Evolutionary conservation across 371 early-diverging fungal species (phyloP).

Genomic region (Chytridium lagenaria): DNA sequence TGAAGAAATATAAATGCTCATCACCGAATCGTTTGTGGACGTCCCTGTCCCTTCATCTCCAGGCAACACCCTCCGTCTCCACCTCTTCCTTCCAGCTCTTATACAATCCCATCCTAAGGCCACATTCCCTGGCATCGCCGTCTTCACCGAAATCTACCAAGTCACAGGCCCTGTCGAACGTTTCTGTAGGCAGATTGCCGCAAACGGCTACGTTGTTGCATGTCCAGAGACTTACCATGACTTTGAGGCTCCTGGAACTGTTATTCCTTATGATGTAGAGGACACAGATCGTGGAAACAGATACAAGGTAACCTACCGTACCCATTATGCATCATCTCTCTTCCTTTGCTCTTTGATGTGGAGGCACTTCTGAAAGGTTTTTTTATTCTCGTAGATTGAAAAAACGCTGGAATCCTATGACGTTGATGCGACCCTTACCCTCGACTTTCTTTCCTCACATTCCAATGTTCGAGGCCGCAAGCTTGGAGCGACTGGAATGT

Average conservation of each 20-base stretch:
- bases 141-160: conserved; percentile 61
- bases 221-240: conserved; percentile 65
- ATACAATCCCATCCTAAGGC: conserved; percentile 51
- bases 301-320: conserved; percentile 23
- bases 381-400: conserved; percentile 42
- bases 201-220: conserved; percentile 52
- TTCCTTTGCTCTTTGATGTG: not conserved
- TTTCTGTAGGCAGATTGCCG: conserved; percentile 59
- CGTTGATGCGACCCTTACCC: conserved; percentile 56
- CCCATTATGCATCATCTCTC: not conserved
- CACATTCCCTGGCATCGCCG: conserved; percentile 60
- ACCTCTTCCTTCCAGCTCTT: conserved; percentile 52
- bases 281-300: conserved; percentile 50
- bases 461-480: conserved; percentile 55
- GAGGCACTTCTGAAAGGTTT: not conserved
- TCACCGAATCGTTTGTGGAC: no score
- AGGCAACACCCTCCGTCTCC: conserved; percentile 36
- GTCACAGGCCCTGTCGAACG: conserved; percentile 63
- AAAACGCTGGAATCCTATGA: conserved; percentile 59
- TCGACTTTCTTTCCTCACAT: conserved; percentile 53
- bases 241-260: conserved; percentile 56
- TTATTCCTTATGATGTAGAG: conserved; percentile 58
- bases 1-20: no score
- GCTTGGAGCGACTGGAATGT: conserved; percentile 59
- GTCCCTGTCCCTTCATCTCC: not conserved